phyloP scores from a whole-genome alignment of 139 green algal species.

The Monoraphidium neglectum region DNA sequence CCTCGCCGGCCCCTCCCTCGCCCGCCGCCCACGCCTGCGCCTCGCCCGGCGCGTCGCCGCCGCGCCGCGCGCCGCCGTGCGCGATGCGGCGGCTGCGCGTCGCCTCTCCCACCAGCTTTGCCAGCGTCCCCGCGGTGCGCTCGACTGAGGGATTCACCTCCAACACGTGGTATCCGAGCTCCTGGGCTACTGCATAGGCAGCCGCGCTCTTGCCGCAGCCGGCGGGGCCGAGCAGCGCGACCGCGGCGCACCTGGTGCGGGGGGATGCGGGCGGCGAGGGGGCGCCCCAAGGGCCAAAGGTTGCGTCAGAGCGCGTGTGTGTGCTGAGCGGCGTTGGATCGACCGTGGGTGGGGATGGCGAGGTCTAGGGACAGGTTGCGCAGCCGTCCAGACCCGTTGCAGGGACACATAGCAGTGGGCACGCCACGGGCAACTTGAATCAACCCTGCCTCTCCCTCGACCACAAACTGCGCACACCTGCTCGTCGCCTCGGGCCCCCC shows the following conservation, averaged over 20 bases:
- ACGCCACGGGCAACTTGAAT: no score
- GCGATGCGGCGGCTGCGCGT: constrained; percentile 28
- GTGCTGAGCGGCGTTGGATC: no score
- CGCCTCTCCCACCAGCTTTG: constrained; percentile 46
- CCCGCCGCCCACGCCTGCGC: neutral
- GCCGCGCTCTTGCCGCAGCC: constrained; percentile 53
- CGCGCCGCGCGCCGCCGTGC: neutral
- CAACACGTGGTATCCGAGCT: constrained; percentile 51
- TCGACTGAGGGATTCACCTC: constrained; percentile 54
- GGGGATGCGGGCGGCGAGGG: no score
- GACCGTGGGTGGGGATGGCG: no score
- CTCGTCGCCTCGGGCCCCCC: neutral
- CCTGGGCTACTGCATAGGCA: constrained; percentile 39
- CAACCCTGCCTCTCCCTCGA: neutral
- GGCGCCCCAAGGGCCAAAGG: no score
- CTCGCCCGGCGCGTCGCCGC: neutral
- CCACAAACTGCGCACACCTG: neutral
- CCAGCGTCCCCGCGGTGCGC: constrained; percentile 32
- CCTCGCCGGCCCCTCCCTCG: neutral
- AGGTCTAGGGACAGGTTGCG: no score
- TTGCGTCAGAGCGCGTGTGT: no score
- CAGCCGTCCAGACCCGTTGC: no score
- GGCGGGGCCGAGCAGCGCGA: constrained; percentile 42
- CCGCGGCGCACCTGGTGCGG: constrained; percentile 23
- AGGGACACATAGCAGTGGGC: no score